Evolutionary conservation across 345 rosid genomes (phyloP).

Genomic region (Camelina neglecta): DNA sequence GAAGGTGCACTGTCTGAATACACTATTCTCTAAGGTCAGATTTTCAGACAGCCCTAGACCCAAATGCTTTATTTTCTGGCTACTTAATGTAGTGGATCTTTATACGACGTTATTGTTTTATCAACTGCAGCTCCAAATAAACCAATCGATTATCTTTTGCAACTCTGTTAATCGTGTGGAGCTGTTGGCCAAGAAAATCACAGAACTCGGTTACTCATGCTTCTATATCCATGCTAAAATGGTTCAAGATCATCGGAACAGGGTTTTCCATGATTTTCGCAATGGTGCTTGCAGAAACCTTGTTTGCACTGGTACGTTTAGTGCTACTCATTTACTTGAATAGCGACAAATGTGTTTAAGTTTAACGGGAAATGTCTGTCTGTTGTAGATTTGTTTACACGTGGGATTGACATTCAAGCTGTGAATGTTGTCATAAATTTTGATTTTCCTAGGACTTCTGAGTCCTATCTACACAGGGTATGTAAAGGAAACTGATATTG

Average conservation of each 20-base stretch:
- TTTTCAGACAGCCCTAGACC: slow-evolving; percentile 5
- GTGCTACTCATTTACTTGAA: not conserved
- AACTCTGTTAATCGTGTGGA: slow-evolving; percentile 98
- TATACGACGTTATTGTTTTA: not conserved
- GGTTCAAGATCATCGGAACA: slow-evolving; percentile 98
- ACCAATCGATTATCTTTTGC: slow-evolving; percentile 97
- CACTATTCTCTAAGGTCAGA: slow-evolving; percentile 90
- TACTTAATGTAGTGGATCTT: slow-evolving; percentile 7
- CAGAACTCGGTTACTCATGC: slow-evolving; percentile 98
- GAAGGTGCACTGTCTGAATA: slow-evolving; percentile 99
- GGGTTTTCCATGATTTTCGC: slow-evolving; percentile 98
- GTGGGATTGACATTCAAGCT: slow-evolving; percentile 99
- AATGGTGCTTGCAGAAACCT: slow-evolving; percentile 99
- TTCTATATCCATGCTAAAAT: slow-evolving; percentile 97
- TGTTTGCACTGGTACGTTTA: slow-evolving; percentile 87
- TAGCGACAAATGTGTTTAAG: slow-evolving; percentile 5
- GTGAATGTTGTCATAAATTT: slow-evolving; percentile 98
- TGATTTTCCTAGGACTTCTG: slow-evolving; percentile 94
- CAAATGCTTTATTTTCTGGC: not conserved
- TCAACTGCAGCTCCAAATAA: slow-evolving; percentile 86
- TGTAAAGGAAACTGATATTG: slow-evolving; percentile 18
- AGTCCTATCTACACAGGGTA: slow-evolving; percentile 99
- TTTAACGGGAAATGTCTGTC: slow-evolving; percentile 1
- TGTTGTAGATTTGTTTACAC: slow-evolving; percentile 87
- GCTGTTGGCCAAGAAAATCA: slow-evolving; percentile 95